A percentile compares a stretch with the other conserved stretches of the same genome.
These are phyloP conservation scores for Astragalus glycyphyllos DNA, from an alignment of 306 rosid genomes.

Conservation along the genomic window DNA sequence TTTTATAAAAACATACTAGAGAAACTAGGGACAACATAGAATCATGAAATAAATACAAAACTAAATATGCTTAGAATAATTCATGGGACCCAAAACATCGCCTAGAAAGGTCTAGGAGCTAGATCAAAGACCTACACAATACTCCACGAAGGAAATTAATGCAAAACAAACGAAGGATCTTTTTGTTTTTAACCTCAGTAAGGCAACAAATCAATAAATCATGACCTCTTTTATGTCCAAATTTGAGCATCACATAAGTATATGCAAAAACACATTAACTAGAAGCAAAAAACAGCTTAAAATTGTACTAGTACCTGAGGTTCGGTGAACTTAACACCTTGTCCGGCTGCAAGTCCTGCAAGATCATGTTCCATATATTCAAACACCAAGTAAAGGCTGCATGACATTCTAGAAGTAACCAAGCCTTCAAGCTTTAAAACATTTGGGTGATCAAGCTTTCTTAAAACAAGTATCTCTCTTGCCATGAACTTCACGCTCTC, in stretches of 20 bases:
- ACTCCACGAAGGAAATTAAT: conserved; percentile 38
- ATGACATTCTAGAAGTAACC: conserved; percentile 98
- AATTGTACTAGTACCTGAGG: conserved; percentile 73
- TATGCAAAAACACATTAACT: conserved; percentile 18
- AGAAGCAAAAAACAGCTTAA: conserved; percentile 35
- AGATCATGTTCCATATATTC: conserved; percentile 99
- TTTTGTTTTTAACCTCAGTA: conserved; percentile 24
- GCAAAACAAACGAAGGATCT: conserved; percentile 35
- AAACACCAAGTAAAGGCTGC: conserved; percentile 91
- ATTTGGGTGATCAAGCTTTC: conserved; percentile 97
- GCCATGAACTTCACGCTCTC: conserved; percentile 99
- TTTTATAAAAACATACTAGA: conserved; percentile 29
- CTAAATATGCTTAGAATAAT: conserved; percentile 34
- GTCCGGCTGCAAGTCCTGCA: conserved; percentile 85
- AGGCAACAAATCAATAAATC: conserved; percentile 29
- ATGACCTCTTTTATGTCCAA: conserved; percentile 47
- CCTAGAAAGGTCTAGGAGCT: conserved; percentile 49
- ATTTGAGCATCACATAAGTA: conserved; percentile 28
- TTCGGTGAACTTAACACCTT: conserved; percentile 85
- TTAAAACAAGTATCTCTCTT: conserved; percentile 86
- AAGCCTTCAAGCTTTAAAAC: conserved; percentile 93
- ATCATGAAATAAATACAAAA: conserved; percentile 31
- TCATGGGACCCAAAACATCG: conserved; percentile 53
- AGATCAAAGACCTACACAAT: conserved; percentile 47
- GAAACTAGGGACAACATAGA: conserved; percentile 30